Base-by-base conservation (phyloP, 179 eudicot genomes). In the Carnegiea gigantea region DNA sequence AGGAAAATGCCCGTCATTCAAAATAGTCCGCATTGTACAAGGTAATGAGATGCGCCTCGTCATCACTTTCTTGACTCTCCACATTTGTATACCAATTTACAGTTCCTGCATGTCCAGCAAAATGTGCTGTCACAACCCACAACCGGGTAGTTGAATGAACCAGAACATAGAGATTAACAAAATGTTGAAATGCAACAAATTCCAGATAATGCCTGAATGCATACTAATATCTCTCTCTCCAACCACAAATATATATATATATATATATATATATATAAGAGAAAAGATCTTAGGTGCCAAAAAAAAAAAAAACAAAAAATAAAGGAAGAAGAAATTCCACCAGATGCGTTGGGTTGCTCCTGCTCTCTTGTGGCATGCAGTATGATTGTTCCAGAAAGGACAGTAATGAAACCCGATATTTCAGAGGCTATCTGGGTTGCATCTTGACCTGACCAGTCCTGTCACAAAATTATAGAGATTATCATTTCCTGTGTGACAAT, bases 361-460 rank as follows among this genome's bases (percentile, higher is more conserved):
- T 87, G 93, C 75, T 94, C 98, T 89, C 92, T 87, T 30, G 97
- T 94, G 40, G 86, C 77, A 82, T 95, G 98, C 59, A 95, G 88
- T 85, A 95, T 85, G 77, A 93, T 79, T 30, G 97, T 92, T 84
- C 98, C 97, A 1, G 93, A 83, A 80, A 95, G 92, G 60, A 95
- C 96, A 2, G 92, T 92, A 64, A 95, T 89, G 82, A 95, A 92
- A 74, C 98, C 97, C 62, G 94, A 93, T 77, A 95, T 85, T 84
- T 95, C 98, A 75, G 98, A 95, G 76, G 91, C 91, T 86, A 95
- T 91, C 89, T 89, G 91, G 87, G 92, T 92, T 38, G 90, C 91
- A 81, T 88, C 85, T 83, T 93, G 98, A 65, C 91, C 96, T 36
- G 88, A 88, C 93, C 94, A 95, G 53, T 93, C 97, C 98, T 95